Evolutionary conservation across 1,139 yeast species (phyloP).

Genomic region (Geotrichum phurueaensis): DNA sequence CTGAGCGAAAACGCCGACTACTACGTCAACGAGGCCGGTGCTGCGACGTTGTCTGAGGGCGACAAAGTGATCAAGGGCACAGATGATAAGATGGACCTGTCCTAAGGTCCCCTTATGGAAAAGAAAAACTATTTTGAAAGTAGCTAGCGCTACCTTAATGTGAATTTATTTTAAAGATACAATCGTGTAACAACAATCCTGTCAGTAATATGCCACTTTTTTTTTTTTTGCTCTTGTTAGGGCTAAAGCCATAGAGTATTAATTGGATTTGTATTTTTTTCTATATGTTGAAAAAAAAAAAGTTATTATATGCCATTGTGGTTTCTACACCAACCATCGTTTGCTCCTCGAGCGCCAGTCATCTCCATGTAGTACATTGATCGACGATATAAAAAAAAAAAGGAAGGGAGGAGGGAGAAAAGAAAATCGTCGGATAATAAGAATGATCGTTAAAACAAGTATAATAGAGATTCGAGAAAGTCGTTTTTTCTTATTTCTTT

Average conservation of each 20-base stretch:
- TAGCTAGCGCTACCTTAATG: not conserved
- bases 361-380: not conserved
- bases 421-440: not conserved
- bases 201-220: not conserved
- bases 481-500: not conserved
- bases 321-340: not conserved
- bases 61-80: slow-evolving; percentile 14
- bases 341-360: not conserved
- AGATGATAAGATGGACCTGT: slow-evolving; percentile 12
- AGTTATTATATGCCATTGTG: not conserved
- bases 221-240: not conserved
- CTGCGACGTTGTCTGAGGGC: slow-evolving; percentile 22
- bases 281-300: not conserved
- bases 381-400: not conserved
- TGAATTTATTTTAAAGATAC: not conserved
- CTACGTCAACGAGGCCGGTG: slow-evolving; percentile 27
- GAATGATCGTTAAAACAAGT: not conserved
- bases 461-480: not conserved
- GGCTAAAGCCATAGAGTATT: not conserved
- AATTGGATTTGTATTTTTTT: not conserved
- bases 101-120: not conserved
- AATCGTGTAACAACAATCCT: not conserved
- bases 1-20: slow-evolving; percentile 27
- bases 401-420: not conserved
- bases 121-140: not conserved